Conservation (phyloP, 495 filamentous ascomycete species). For the Filosporella fistucella region DNA sequence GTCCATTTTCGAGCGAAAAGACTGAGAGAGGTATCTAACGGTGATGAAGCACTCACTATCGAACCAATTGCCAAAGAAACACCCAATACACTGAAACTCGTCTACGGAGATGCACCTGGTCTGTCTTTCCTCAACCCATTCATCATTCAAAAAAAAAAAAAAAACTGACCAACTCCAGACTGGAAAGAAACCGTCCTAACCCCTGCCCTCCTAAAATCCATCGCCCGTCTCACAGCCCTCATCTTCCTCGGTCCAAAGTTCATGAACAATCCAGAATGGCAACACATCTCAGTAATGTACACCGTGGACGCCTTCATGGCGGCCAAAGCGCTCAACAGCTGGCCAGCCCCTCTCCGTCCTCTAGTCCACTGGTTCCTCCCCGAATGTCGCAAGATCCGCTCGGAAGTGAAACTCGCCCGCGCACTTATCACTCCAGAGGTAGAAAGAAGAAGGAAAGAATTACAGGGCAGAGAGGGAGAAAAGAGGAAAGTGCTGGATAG, state of each 20-base stretch:
- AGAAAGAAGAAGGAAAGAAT: conserved; percentile 22
- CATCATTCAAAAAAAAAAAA: conserved; percentile 15
- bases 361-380: conserved; percentile 31
- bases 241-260: conserved; percentile 41
- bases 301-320: conserved; percentile 32
- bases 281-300: conserved; percentile 36
- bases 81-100: conserved; percentile 30
- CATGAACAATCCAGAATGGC: conserved; percentile 41
- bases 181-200: conserved; percentile 23
- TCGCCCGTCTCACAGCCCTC: conserved; percentile 40
- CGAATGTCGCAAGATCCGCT: conserved; percentile 21
- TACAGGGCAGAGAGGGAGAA: conserved; percentile 15
- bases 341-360: conserved; percentile 31
- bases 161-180: conserved; percentile 9
- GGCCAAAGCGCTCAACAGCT: conserved; percentile 28
- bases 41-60: conserved; percentile 26
- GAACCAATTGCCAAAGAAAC: conserved; percentile 38
- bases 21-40: not conserved
- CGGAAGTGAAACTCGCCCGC: conserved; percentile 20
- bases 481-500: conserved; percentile 26
- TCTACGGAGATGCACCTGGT: conserved; percentile 20
- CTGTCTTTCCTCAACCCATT: conserved; percentile 3
- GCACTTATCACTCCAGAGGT: conserved; percentile 26
- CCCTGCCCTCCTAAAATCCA: conserved; percentile 29
- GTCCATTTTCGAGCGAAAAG: conserved; percentile 28